Evolutionary conservation across 257 asterid genomes (phyloP).

Genomic region (Forsythia suspensa): DNA sequence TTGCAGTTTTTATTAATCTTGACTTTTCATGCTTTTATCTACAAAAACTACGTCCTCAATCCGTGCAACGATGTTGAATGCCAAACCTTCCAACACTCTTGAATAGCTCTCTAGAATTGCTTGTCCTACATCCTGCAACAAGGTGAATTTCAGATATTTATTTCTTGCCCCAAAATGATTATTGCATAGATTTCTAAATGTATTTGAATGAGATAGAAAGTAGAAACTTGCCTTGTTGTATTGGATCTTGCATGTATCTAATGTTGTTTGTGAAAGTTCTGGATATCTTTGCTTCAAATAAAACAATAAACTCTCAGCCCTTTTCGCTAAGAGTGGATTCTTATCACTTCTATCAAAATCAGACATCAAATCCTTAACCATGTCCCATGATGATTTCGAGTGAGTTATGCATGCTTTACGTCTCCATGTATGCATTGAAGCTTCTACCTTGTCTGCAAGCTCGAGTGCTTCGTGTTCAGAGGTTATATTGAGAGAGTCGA

Average conservation of each 20-base stretch:
- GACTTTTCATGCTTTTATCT: constrained; percentile 58
- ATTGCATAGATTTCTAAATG: not conserved
- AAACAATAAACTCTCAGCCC: constrained; percentile 70
- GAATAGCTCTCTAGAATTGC: constrained; percentile 89
- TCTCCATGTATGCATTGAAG: constrained; percentile 83
- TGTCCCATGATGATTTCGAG: constrained; percentile 81
- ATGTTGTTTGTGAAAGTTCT: constrained; percentile 80
- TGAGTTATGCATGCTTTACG: constrained; percentile 61
- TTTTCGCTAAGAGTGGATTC: constrained; percentile 62
- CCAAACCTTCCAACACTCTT: constrained; percentile 86
- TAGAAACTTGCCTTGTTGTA: constrained; percentile 57
- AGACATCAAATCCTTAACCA: constrained; percentile 76
- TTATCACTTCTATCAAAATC: constrained; percentile 74
- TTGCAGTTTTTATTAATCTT: constrained; percentile 30
- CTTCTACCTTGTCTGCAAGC: constrained; percentile 84
- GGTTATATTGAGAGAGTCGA: constrained; percentile 56
- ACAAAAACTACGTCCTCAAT: constrained; percentile 78
- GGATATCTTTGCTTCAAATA: constrained; percentile 84
- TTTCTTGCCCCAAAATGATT: not conserved
- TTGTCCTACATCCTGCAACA: constrained; percentile 87
- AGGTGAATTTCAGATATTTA: not conserved
- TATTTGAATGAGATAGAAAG: not conserved
- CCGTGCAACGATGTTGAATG: constrained; percentile 84
- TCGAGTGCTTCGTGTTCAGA: constrained; percentile 88
- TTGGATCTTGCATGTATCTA: constrained; percentile 84